A percentile compares a stretch with the other conserved stretches of the same genome.
These are phyloP conservation scores for Sonneratia alba DNA, from an alignment of 345 rosid species.

Conservation along the genomic window DNA sequence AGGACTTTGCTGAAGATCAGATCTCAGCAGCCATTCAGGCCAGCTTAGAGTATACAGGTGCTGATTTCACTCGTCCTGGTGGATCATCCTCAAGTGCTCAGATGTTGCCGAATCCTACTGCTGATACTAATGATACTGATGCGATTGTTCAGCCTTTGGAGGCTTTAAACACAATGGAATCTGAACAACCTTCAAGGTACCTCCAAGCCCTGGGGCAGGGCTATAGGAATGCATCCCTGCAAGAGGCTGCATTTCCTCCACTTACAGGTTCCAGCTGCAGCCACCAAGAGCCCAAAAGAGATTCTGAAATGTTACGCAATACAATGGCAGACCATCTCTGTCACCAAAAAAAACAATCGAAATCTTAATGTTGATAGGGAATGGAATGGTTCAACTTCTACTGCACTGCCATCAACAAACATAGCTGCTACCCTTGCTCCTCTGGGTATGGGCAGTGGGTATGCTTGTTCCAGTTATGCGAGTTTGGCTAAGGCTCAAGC, in stretches of 20 bases:
- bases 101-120: slow-evolving; percentile 28
- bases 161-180: slow-evolving; percentile 32
- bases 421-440: slow-evolving; percentile 14
- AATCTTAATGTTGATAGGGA: slow-evolving; percentile 34
- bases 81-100: slow-evolving; percentile 34
- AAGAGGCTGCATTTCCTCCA: slow-evolving; percentile 89
- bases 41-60: slow-evolving; percentile 33
- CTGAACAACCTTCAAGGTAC: slow-evolving; percentile 54
- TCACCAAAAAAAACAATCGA: slow-evolving; percentile 30
- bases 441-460: slow-evolving; percentile 15
- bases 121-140: slow-evolving; percentile 28
- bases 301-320: slow-evolving; percentile 36
- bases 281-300: slow-evolving; percentile 39
- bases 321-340: slow-evolving; percentile 68
- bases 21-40: slow-evolving; percentile 53
- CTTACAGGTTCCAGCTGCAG: slow-evolving; percentile 33
- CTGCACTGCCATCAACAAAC: slow-evolving; percentile 13
- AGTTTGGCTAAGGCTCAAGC: slow-evolving; percentile 28
- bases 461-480: slow-evolving; percentile 29
- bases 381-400: slow-evolving; percentile 39
- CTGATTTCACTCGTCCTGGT: slow-evolving; percentile 26
- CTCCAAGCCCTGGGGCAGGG: slow-evolving; percentile 73
- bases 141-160: slow-evolving; percentile 55
- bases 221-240: slow-evolving; percentile 46
- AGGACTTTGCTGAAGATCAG: slow-evolving; percentile 54